Evolutionary conservation across 345 rosid species (phyloP).

Genomic region (Atalantia buxifolia): DNA sequence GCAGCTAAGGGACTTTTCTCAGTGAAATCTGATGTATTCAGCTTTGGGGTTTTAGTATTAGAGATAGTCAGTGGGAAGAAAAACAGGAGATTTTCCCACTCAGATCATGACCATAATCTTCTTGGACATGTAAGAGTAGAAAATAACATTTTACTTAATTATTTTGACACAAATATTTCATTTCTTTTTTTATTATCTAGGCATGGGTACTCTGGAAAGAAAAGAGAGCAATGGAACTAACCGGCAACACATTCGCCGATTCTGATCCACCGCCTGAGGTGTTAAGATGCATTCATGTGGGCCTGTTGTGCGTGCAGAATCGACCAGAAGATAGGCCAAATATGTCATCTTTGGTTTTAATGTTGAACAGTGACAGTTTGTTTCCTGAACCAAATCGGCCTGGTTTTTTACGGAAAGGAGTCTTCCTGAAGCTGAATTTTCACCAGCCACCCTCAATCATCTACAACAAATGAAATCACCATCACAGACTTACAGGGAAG

Average conservation of each 20-base stretch:
- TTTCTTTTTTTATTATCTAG: background rate
- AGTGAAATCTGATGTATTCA: conserved; percentile 46
- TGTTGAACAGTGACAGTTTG: conserved; percentile 23
- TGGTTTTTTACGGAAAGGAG: background rate
- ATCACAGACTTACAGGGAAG: conserved; percentile 10
- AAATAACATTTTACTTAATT: background rate
- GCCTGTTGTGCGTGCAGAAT: conserved; percentile 26
- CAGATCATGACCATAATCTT: conserved; percentile 24
- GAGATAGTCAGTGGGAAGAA: conserved; percentile 33
- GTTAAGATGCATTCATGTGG: conserved; percentile 24
- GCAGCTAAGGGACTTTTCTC: conserved; percentile 41
- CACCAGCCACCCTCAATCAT: background rate
- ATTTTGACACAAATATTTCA: background rate
- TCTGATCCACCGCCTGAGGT: background rate
- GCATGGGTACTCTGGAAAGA: conserved; percentile 17
- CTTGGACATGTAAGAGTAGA: conserved; percentile 2
- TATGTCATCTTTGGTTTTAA: conserved; percentile 25
- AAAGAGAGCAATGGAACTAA: conserved; percentile 8
- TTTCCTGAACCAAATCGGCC: conserved; percentile 27
- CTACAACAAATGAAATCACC: conserved; percentile 16
- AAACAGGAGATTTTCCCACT: conserved; percentile 29
- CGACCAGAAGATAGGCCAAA: conserved; percentile 28
- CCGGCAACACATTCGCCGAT: conserved; percentile 1
- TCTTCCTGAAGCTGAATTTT: background rate
- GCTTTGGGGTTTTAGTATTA: conserved; percentile 45